Evolutionary conservation across 2,329 filamentous ascomycete genomes (phyloP).

Genomic region (Sporothrix sp.): DNA sequence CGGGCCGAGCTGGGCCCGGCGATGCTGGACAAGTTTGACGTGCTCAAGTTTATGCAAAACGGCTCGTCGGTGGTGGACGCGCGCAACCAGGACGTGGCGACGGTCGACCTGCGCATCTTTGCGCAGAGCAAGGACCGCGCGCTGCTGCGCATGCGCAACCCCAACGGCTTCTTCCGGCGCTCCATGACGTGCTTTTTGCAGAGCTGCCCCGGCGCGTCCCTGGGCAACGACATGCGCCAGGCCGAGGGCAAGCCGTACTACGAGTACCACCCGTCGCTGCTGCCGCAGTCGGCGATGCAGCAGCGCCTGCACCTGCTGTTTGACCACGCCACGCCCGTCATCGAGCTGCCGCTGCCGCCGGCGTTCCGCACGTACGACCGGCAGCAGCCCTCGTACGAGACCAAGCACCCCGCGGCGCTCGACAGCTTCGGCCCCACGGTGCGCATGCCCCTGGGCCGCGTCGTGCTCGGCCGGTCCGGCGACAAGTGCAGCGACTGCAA

Average conservation of each 20-base stretch:
- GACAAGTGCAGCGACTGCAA: conserved; percentile 32
- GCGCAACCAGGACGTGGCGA: conserved; percentile 26
- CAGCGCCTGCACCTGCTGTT: conserved; percentile 20
- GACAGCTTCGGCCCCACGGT: conserved; percentile 20
- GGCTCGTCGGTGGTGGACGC: conserved; percentile 23
- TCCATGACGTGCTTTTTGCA: conserved; percentile 21
- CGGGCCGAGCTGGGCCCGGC: conserved; percentile 23
- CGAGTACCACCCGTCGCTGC: conserved; percentile 21
- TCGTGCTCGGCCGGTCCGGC: conserved; percentile 29
- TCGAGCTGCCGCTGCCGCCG: conserved; percentile 19
- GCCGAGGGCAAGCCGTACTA: conserved; percentile 18
- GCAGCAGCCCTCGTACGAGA: conserved; percentile 20
- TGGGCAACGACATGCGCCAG: conserved; percentile 20
- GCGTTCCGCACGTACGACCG: conserved; percentile 17
- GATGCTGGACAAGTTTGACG: conserved; percentile 16
- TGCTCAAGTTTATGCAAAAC: conserved; percentile 24
- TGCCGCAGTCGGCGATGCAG: conserved; percentile 21
- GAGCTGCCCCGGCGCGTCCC: conserved; percentile 19
- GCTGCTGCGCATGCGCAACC: conserved; percentile 16
- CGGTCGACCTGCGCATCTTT: conserved; percentile 28
- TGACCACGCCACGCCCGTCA: conserved; percentile 16
- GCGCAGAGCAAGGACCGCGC: conserved; percentile 31
- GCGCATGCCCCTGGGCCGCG: conserved; percentile 22
- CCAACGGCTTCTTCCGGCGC: conserved; percentile 20
- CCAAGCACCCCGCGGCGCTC: conserved; percentile 15